Evolutionary conservation across 441 rosid genomes (phyloP), one percentile per base, ranked within the genome.

Genomic region (Kokia cookei): DNA sequence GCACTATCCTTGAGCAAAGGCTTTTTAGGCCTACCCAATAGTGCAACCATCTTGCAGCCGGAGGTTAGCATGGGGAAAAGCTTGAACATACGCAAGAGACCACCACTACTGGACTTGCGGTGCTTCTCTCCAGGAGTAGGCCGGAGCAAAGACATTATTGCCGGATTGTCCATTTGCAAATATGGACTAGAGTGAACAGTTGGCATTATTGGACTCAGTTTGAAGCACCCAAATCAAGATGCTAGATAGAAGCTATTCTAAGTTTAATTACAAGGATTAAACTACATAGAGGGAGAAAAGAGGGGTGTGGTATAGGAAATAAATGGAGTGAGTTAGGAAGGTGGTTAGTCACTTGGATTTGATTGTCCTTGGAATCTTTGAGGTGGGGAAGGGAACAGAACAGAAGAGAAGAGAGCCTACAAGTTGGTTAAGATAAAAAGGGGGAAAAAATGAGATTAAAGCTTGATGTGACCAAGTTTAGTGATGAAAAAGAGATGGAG

Each of bases 21-120:
- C 59, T 89, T 91, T 43, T 92, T 79, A 0, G 95, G 93, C 55
- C 90, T 69, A 3, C 96, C 94, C 19, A 95, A 71, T 13, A 95
- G 81, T 2, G 90, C 91, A 27, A 87, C 99, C 99, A 95, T 91
- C 80, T 91, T 95, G 88, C 99, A 95, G 12, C 99, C 98, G 0
- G 98, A 91, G 48, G 96, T 93, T 73, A 94, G 76, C 99, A 94
- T 93, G 5, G 98, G 98, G 74, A 94, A 81, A 54, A 93, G 94
- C 83, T 93, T 95, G 88, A 95, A 91, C 82, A 93, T 82, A 68
- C 87, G 88, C n/a, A 94, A 79, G 10, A 95, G 86, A 6, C 98
- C 96, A 0, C 97, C 96, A 5, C 78, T 35, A 1, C 86, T 78
- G 12, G 96, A 76, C 75, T 87, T 87, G 12, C 87, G 73, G 55